phyloP scores from a whole-genome alignment of 441 rosid species.

The Theobroma grandiflorum region DNA sequence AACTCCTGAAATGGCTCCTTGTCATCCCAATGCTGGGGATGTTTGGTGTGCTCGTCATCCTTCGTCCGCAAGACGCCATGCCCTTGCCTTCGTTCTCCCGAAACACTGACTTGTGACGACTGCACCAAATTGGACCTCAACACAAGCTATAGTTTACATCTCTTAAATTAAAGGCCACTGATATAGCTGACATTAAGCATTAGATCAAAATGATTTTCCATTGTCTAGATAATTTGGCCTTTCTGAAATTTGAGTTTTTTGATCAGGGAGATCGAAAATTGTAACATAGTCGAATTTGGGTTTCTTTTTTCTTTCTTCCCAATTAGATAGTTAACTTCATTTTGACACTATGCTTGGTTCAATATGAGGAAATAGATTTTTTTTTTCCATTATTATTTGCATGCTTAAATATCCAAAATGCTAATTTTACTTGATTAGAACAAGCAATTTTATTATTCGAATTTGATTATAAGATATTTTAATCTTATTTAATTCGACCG shows the following conservation, averaged over 20 bases:
- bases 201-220: not conserved
- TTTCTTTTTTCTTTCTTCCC: not conserved
- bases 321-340: not conserved
- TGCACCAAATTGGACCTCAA: not conserved
- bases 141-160: slow-evolving; percentile 15
- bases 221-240: not conserved
- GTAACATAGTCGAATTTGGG: slow-evolving; percentile 43
- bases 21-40: slow-evolving; percentile 98
- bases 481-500: no score
- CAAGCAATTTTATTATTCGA: no score
- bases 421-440: no score
- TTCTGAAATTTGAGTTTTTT: slow-evolving; percentile 26
- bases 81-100: slow-evolving; percentile 97
- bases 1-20: slow-evolving; percentile 95
- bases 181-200: not conserved
- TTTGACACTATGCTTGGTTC: not conserved
- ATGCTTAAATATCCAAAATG: no score
- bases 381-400: no score
- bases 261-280: slow-evolving; percentile 27
- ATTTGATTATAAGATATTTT: no score
- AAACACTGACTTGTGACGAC: slow-evolving; percentile 73
- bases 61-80: slow-evolving; percentile 89
- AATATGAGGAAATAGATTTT: not conserved
- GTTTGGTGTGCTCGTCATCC: slow-evolving; percentile 88
- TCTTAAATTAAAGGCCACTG: not conserved